These are phyloP conservation scores for Asterella californica DNA, from an alignment of 225 moss, liverwort and hornwort species.

Conservation along the genomic window DNA sequence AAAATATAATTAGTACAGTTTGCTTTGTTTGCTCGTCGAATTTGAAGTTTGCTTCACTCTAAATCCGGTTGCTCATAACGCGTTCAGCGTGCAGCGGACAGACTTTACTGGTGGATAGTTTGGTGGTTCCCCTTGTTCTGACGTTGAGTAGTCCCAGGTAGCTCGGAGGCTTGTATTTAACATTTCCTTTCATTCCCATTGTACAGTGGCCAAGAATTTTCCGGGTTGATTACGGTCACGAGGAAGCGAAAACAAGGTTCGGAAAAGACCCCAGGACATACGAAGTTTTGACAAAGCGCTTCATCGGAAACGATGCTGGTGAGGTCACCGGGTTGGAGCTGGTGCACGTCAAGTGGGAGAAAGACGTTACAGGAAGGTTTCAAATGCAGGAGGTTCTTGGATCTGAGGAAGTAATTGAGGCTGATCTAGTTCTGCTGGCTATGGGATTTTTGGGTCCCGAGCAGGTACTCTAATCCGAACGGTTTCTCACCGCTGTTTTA, in stretches of 20 bases:
- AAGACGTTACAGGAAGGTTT: constrained; percentile 64
- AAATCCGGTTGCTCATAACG: background rate
- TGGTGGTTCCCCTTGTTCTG: background rate
- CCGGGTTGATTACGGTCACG: constrained; percentile 79
- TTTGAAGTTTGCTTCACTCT: background rate
- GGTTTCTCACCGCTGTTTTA: background rate
- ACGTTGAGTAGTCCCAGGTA: no score
- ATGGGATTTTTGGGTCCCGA: constrained; percentile 85
- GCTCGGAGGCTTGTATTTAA: no score
- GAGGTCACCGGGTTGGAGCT: constrained; percentile 64
- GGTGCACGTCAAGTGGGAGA: constrained; percentile 70
- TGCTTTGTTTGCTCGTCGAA: no score
- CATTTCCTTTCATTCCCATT: background rate
- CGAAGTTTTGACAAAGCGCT: constrained; percentile 78
- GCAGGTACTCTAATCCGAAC: constrained; percentile 45
- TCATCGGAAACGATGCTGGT: constrained; percentile 67
- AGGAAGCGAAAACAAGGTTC: constrained; percentile 66
- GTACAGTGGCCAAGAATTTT: constrained; percentile 81
- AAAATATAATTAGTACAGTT: no score
- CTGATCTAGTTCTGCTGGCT: constrained; percentile 67
- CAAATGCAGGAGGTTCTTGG: constrained; percentile 75
- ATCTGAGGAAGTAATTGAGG: constrained; percentile 61
- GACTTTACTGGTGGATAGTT: no score
- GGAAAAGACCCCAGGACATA: constrained; percentile 71
- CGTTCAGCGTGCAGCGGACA: background rate